These are phyloP conservation scores for Macadamia integrifolia DNA, from an alignment of 164 flowering plant species.

Conservation along the genomic window DNA sequence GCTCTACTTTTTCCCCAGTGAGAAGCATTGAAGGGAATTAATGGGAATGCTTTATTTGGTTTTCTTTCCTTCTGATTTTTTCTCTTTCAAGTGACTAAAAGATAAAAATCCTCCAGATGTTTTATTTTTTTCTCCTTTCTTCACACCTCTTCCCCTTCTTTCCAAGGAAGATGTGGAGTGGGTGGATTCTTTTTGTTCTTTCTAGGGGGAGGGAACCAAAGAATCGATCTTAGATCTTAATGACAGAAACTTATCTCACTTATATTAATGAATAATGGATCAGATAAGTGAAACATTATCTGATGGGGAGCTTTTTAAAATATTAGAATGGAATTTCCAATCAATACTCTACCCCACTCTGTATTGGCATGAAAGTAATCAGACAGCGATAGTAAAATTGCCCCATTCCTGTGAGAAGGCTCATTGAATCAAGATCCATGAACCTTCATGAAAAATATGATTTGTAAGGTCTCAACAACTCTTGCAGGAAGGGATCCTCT, in stretches of 20 bases:
- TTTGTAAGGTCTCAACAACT: no score
- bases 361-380: no score
- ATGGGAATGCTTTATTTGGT: constrained; percentile 27
- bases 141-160: constrained; percentile 17
- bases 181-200: constrained; percentile 69
- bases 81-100: constrained; percentile 30
- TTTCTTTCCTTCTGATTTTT: constrained; percentile 7
- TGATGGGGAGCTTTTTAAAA: no score
- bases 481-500: no score
- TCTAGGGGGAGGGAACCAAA: constrained; percentile 67
- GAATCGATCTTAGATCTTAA: constrained; percentile 68
- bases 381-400: no score
- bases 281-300: no score
- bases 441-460: no score
- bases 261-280: constrained; percentile 6
- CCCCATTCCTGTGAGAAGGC: no score
- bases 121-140: constrained; percentile 13
- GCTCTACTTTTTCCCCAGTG: constrained; percentile 32
- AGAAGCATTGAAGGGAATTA: constrained; percentile 20
- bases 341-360: no score
- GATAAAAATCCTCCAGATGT: constrained; percentile 10
- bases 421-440: no score
- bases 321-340: no score
- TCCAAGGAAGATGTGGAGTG: constrained; percentile 32
- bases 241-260: constrained; percentile 22